A percentile compares a stretch with the other conserved stretches of the same genome.
These are phyloP conservation scores for Teratosphaeria zuluensis DNA, from an alignment of 2,329 filamentous ascomycete genomes.

Conservation along the genomic window DNA sequence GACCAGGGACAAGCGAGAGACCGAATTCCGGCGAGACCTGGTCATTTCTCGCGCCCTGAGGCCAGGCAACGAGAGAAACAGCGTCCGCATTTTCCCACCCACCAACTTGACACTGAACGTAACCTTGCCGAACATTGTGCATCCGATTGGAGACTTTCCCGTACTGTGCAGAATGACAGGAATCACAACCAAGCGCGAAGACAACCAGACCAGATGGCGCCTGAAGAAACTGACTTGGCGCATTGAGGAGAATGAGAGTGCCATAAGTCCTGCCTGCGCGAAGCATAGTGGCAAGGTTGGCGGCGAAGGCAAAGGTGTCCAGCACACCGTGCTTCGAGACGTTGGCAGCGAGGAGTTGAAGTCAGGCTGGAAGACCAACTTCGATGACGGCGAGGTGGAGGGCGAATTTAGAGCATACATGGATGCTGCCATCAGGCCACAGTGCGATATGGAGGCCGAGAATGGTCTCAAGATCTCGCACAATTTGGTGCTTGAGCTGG, in stretches of 20 bases:
- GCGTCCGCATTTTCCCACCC: conserved; percentile 87
- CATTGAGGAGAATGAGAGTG: conserved; percentile 77
- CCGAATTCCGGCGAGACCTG: conserved; percentile 58
- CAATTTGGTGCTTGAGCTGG: conserved; percentile 81
- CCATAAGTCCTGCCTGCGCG: conserved; percentile 67
- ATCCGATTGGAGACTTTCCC: conserved; percentile 74
- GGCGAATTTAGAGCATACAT: conserved; percentile 64
- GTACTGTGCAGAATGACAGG: conserved; percentile 76
- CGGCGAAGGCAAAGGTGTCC: conserved; percentile 50
- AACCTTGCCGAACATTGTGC: conserved; percentile 70
- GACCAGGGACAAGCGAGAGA: conserved; percentile 49
- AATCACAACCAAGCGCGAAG: conserved; percentile 60
- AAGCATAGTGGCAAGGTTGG: conserved; percentile 61
- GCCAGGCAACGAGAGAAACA: conserved; percentile 73
- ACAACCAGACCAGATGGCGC: conserved; percentile 72
- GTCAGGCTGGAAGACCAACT: conserved; percentile 81
- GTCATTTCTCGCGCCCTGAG: conserved; percentile 71
- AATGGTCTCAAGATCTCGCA: conserved; percentile 74
- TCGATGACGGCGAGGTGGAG: conserved; percentile 59
- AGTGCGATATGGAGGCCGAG: conserved; percentile 66
- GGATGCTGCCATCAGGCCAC: conserved; percentile 52
- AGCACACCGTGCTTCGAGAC: conserved; percentile 43
- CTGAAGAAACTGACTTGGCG: conserved; percentile 88
- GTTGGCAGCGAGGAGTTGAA: conserved; percentile 76
- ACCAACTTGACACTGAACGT: conserved; percentile 86